phyloP scores from a whole-genome alignment of 805 yeast genomes.

The Limtongia smithiae region DNA sequence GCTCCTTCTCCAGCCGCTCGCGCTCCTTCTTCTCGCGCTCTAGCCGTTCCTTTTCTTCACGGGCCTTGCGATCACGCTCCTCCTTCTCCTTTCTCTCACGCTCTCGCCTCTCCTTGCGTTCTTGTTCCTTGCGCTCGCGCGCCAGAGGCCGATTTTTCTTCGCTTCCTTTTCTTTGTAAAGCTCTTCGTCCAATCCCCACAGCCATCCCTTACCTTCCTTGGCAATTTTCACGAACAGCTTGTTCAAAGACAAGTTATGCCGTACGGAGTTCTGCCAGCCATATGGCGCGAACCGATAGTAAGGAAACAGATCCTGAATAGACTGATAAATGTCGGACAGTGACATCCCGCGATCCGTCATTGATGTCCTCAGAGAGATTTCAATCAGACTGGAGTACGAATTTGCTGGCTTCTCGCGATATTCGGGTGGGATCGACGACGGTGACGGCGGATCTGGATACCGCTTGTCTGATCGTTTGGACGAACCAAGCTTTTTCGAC shows the following conservation, averaged over 20 bases:
- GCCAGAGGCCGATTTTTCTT: constrained; percentile 50
- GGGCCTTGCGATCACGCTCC: constrained; percentile 40
- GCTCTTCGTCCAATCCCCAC: constrained; percentile 88
- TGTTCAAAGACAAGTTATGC: constrained; percentile 82
- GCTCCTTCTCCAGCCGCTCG: constrained; percentile 19
- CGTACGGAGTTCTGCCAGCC: constrained; percentile 97
- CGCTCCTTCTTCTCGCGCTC: constrained; percentile 29
- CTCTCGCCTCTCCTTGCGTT: constrained; percentile 42
- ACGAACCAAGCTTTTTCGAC: background rate
- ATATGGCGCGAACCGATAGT: constrained; percentile 87
- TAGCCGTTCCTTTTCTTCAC: constrained; percentile 33
- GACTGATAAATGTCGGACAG: constrained; percentile 81
- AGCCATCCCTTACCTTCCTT: constrained; percentile 93
- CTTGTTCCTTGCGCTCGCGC: constrained; percentile 64
- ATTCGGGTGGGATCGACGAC: constrained; percentile 79
- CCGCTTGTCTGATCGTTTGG: constrained; percentile 17
- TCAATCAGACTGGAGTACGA: constrained; percentile 80
- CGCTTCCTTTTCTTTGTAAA: constrained; percentile 75
- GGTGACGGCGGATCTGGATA: constrained; percentile 26
- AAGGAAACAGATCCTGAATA: constrained; percentile 84
- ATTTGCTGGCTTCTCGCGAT: constrained; percentile 74
- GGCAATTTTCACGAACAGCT: constrained; percentile 75
- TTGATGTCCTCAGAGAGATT: constrained; percentile 65
- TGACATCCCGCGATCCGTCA: constrained; percentile 70
- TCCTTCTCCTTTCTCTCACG: constrained; percentile 33